A percentile compares a stretch with the other conserved stretches of the same genome.
Conservation (phyloP, 1,284 basidiomycete species). For the Ustilago loliicola region DNA sequence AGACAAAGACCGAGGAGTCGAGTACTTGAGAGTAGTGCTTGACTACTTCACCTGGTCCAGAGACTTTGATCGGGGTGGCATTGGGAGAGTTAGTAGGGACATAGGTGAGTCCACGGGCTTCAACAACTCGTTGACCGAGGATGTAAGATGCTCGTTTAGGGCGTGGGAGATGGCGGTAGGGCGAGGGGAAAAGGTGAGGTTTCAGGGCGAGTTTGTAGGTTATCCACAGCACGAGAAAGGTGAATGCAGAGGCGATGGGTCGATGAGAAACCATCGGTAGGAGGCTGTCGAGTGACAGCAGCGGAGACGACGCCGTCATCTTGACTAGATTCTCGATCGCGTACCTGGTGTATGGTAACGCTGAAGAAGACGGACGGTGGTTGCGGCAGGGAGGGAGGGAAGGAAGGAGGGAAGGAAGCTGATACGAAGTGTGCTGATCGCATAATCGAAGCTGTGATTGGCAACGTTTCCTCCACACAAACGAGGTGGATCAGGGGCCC, state of each 20-base stretch:
- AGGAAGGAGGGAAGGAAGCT: background rate
- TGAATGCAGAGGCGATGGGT: constrained; percentile 15
- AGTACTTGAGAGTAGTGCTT: constrained; percentile 28
- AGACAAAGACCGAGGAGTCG: constrained; percentile 28
- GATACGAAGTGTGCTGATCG: background rate
- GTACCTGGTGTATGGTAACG: background rate
- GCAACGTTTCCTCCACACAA: background rate
- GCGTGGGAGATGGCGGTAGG: constrained; percentile 35
- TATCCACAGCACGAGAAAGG: constrained; percentile 20
- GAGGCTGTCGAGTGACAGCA: background rate
- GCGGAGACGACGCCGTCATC: background rate
- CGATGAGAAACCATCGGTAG: constrained; percentile 5
- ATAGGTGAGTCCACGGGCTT: constrained; percentile 39
- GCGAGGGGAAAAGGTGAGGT: constrained; percentile 45
- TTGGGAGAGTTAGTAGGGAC: background rate
- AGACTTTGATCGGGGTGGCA: background rate
- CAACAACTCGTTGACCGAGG: constrained; percentile 38
- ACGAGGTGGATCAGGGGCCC: background rate
- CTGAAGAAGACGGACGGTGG: background rate
- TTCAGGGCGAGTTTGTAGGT: constrained; percentile 45
- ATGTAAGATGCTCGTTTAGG: constrained; percentile 32
- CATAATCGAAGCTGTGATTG: background rate
- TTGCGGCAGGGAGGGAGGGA: background rate
- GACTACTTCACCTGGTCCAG: constrained; percentile 6
- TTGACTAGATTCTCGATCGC: background rate